Percentiles rank a stretch among this genome's conserved stretches.
These are phyloP conservation scores for Thelonectria discophora DNA, from an alignment of 2,329 filamentous ascomycete genomes.

Conservation along the genomic window DNA sequence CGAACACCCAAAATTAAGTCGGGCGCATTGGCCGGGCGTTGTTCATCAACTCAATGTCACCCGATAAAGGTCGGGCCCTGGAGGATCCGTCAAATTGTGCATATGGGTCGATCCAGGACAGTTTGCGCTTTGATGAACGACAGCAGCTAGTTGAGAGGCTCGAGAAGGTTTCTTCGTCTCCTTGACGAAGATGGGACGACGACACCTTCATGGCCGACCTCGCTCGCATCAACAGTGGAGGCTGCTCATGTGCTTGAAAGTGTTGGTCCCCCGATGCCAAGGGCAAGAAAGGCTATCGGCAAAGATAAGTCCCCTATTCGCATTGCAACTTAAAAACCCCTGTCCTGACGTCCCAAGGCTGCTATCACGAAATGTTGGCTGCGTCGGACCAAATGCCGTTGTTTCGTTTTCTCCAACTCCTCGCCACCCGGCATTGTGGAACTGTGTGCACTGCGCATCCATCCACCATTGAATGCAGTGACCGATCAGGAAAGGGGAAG, in stretches of 20 bases:
- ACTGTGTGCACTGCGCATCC: conserved; percentile 2
- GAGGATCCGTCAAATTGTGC: conserved; percentile 6
- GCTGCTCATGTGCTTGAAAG: conserved; percentile 4
- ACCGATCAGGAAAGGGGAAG: not conserved
- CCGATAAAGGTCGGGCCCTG: conserved; percentile 10
- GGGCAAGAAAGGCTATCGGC: not conserved
- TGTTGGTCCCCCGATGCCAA: not conserved
- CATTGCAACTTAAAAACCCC: not conserved
- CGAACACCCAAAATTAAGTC: conserved; percentile 6
- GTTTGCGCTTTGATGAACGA: conserved; percentile 7
- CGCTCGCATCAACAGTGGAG: not conserved
- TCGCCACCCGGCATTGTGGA: conserved; percentile 8
- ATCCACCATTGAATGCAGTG: conserved; percentile 6
- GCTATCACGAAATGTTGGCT: conserved; percentile 1
- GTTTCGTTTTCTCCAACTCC: conserved; percentile 18
- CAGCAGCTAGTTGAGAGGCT: conserved; percentile 12
- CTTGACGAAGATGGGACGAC: conserved; percentile 13
- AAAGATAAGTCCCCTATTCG: conserved; percentile 10
- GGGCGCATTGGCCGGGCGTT: conserved; percentile 19
- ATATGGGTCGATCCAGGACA: conserved; percentile 15
- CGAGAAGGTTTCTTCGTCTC: not conserved
- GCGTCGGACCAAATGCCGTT: conserved; percentile 5
- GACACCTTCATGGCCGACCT: conserved; percentile 26
- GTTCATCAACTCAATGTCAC: conserved; percentile 13
- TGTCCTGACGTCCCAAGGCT: not conserved